These are phyloP conservation scores for Apiospora aurea DNA, from an alignment of 2,329 filamentous ascomycete genomes.

Conservation along the genomic window DNA sequence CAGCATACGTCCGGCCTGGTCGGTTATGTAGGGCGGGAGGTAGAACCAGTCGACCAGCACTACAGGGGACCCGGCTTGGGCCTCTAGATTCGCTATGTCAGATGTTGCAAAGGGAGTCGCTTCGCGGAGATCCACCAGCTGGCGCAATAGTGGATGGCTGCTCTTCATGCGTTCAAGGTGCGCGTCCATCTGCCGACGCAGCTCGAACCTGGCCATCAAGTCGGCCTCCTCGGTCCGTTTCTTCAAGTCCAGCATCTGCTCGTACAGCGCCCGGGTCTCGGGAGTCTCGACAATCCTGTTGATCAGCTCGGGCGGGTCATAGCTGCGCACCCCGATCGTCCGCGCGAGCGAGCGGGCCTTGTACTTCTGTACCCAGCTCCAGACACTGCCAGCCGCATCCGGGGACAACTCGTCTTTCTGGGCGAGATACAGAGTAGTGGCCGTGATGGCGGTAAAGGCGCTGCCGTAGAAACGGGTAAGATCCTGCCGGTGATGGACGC, in stretches of 20 bases:
- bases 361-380: conserved; percentile 7
- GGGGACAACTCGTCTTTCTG: no score
- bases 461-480: neutral
- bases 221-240: neutral
- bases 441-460: neutral
- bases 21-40: neutral
- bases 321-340: neutral
- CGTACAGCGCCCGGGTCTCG: neutral
- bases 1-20: neutral
- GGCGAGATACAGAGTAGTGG: neutral
- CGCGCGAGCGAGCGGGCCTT: neutral
- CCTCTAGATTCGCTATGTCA: neutral
- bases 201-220: neutral
- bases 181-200: neutral
- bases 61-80: neutral
- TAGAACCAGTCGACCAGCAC: conserved; percentile 6
- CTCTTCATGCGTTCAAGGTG: neutral
- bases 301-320: neutral
- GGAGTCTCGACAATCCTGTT: neutral
- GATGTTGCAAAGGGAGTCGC: neutral
- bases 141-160: neutral
- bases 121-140: neutral
- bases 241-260: neutral
- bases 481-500: neutral
- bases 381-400: neutral